Evolutionary conservation across 2,329 filamentous ascomycete genomes (phyloP).

Genomic region (Aspergillus clavatus): DNA sequence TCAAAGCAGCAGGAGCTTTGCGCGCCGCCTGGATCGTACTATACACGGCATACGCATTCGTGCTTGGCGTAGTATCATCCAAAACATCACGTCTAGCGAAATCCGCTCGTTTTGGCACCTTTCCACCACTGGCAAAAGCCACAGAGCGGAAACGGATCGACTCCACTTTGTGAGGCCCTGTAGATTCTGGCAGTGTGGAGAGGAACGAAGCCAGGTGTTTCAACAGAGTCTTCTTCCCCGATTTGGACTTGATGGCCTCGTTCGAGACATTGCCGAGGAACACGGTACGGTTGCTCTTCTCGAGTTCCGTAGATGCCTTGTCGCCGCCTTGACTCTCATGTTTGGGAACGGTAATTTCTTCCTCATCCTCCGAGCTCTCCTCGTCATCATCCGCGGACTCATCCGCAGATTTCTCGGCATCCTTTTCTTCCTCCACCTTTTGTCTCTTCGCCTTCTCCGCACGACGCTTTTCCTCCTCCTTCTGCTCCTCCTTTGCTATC

Average conservation of each 20-base stretch:
- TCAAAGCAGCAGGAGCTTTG: conserved; percentile 69
- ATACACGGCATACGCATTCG: conserved; percentile 93
- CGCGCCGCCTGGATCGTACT: conserved; percentile 69
- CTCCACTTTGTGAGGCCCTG: conserved; percentile 68
- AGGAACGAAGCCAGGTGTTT: conserved; percentile 75
- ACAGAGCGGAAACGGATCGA: conserved; percentile 93
- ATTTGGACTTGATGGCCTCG: conserved; percentile 74
- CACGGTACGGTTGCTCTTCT: conserved; percentile 83
- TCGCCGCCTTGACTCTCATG: conserved; percentile 38
- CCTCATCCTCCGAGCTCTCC: conserved; percentile 31
- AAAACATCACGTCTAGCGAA: conserved; percentile 88
- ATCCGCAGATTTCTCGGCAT: conserved; percentile 42
- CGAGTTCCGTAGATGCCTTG: conserved; percentile 54
- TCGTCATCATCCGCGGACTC: conserved; percentile 27
- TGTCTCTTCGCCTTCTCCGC: conserved; percentile 36
- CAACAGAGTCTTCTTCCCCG: conserved; percentile 71
- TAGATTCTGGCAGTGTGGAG: conserved; percentile 44
- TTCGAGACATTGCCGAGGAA: conserved; percentile 90
- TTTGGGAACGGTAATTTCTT: conserved; percentile 24
- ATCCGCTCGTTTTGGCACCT: conserved; percentile 87
- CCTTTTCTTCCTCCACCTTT: conserved; percentile 46
- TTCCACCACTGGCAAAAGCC: conserved; percentile 65
- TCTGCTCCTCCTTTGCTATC: conserved; percentile 40
- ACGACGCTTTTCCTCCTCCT: conserved; percentile 32
- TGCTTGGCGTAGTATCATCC: conserved; percentile 84